phyloP scores from a whole-genome alignment of 1,284 basidiomycete species.

The Termitomyces sp. region DNA sequence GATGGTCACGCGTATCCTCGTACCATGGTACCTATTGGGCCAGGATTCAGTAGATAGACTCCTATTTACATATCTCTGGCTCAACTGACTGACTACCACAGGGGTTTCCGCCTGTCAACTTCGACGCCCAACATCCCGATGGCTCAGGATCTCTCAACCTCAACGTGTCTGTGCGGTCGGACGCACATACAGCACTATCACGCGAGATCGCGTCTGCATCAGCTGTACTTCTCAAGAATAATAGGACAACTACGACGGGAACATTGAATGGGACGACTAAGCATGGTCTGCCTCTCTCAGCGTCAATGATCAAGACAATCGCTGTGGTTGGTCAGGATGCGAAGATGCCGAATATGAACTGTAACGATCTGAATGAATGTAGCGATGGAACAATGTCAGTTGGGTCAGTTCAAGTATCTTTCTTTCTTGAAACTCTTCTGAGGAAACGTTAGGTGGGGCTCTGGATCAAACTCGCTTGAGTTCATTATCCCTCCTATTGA shows the following conservation, averaged over 20 bases:
- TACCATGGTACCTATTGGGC: constrained; percentile 54
- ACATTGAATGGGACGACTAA: constrained; percentile 28
- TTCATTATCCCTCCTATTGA: constrained; percentile 44
- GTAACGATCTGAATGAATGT: constrained; percentile 38
- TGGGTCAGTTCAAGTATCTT: constrained; percentile 27
- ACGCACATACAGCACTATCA: constrained; percentile 49
- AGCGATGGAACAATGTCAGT: constrained; percentile 44
- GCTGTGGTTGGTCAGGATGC: constrained; percentile 44
- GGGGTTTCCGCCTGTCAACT: constrained; percentile 51
- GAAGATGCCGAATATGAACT: constrained; percentile 35
- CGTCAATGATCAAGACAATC: constrained; percentile 37
- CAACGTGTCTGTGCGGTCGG: constrained; percentile 58
- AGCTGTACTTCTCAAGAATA: constrained; percentile 78
- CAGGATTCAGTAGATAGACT: constrained; percentile 36
- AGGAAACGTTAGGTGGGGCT: constrained; percentile 36
- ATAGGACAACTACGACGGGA: constrained; percentile 28
- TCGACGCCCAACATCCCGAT: constrained; percentile 45
- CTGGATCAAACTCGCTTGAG: constrained; percentile 40
- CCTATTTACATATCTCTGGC: not conserved
- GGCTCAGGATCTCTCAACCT: constrained; percentile 41
- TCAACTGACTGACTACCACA: constrained; percentile 12
- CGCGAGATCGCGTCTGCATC: constrained; percentile 66
- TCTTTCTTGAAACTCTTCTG: not conserved
- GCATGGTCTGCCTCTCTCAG: constrained; percentile 42
- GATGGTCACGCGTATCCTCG: constrained; percentile 63